Base-by-base conservation (phyloP, 768 basidiomycete species). In the Boletus rex-veris region DNA sequence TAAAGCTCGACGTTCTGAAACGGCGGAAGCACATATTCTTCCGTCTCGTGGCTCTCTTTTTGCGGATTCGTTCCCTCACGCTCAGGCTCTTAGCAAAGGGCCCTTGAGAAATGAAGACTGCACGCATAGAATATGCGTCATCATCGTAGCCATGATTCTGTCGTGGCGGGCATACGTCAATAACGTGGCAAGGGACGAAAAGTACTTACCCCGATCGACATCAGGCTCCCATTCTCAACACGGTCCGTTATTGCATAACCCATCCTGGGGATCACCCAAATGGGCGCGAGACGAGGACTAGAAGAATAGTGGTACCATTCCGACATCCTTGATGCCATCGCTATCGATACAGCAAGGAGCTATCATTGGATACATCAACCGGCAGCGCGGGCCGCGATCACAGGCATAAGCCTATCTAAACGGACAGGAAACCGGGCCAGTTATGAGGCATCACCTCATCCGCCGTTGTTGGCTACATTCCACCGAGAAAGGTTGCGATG, bases 91-190 rank as follows among this genome's bases (percentile, higher is more conserved):
- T 67, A 9, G 87, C 82, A 70, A 93, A 93, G 0, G 92, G 92
- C 0, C 92, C 91, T 65, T 90, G 87, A 14, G 91, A 90, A 54
- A 94, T 83, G 71, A 96, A 95, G 69, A 92, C 83, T 2, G 92
- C 90, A 50, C 83, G 83, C 93, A 95, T 95, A 6, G 84, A 76
- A 12, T 74, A 61, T 48, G 83, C 83, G 18, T 78, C 69, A 58
- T 92, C 91, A 65, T 94, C 92, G 64, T 92, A 96, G 5, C 94
- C 92, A 64, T 95, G 93, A 58, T 84, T 92, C 87, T 90, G 58
- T 35, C 48, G 39, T 36, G 38, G 46, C 7, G 19, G 21, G 18
- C 52, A 35, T 45, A 41, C 48, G 53, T 33, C 12, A 21, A 36
- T 10, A 7, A 24, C 12, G 16, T 18, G 18, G n/a, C 2, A 26